Conservation (phyloP, 139 green algal species). For the Coccomyxa sp. region DNA sequence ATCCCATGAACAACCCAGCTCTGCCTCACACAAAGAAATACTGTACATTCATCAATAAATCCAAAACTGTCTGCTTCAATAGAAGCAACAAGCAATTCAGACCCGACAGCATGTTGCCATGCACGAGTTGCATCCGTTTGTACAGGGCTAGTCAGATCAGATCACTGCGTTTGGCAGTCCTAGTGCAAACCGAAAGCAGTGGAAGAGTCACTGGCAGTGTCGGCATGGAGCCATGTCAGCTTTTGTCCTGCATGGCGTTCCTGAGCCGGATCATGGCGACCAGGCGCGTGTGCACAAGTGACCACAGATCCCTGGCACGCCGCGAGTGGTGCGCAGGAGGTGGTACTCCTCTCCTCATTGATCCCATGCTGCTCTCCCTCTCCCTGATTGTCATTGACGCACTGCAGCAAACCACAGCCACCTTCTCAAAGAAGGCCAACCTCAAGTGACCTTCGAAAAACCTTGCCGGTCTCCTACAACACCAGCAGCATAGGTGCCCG, state of each 20-base stretch:
- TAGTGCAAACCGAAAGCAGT: too few species aligned
- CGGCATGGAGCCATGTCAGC: too few species aligned
- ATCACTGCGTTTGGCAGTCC: too few species aligned
- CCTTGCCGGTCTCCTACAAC: not conserved
- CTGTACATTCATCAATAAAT: too few species aligned
- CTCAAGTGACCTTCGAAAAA: not conserved
- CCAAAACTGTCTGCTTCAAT: too few species aligned
- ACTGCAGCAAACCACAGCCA: not conserved
- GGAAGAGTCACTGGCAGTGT: too few species aligned
- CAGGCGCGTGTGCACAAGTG: conserved; percentile 5
- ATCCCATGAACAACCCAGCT: too few species aligned
- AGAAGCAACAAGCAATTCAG: too few species aligned
- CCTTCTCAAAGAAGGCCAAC: not conserved
- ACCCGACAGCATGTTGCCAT: too few species aligned
- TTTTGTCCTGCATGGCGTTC: conserved; percentile 1
- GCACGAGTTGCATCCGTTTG: too few species aligned
- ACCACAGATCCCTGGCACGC: conserved; percentile 13
- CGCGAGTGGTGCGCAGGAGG: conserved; percentile 8
- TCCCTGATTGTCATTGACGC: not conserved
- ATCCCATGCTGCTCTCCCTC: not conserved
- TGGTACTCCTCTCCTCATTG: not conserved
- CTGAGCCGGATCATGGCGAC: conserved; percentile 8
- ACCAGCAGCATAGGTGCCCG: not conserved
- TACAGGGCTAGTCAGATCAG: too few species aligned
- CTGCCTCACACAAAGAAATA: too few species aligned